These are phyloP conservation scores for Amanita pseudoporphyria DNA, from an alignment of 768 basidiomycete species.

Conservation along the genomic window DNA sequence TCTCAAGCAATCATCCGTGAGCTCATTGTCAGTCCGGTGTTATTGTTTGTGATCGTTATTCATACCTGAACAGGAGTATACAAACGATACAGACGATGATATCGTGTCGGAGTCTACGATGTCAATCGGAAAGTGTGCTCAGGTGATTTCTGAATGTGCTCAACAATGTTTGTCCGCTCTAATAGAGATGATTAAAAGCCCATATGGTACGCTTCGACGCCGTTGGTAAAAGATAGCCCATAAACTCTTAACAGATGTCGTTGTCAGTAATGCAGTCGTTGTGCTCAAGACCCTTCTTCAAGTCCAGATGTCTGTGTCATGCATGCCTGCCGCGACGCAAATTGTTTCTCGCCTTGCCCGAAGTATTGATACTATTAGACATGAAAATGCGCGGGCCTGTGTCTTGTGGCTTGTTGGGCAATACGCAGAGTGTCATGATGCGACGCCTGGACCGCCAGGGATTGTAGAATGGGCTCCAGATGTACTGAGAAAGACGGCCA, in stretches of 20 bases:
- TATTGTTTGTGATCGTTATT: background rate
- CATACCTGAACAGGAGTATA: constrained; percentile 50
- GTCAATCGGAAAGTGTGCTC: constrained; percentile 72
- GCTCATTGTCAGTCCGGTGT: constrained; percentile 56
- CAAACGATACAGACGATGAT: constrained; percentile 64
- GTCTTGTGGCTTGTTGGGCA: constrained; percentile 93
- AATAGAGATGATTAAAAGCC: constrained; percentile 71
- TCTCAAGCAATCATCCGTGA: constrained; percentile 69
- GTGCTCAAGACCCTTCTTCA: constrained; percentile 84
- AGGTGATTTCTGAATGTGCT: constrained; percentile 54
- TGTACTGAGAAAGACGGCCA: constrained; percentile 70
- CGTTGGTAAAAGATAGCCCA: background rate
- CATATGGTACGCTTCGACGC: constrained; percentile 44
- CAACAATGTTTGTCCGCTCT: constrained; percentile 68
- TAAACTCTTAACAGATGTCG: constrained; percentile 39
- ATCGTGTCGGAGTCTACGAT: constrained; percentile 66
- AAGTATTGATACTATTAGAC: constrained; percentile 69
- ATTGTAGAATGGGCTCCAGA: constrained; percentile 82
- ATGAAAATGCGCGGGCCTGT: constrained; percentile 76
- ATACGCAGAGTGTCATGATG: constrained; percentile 43
- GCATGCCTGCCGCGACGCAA: constrained; percentile 24
- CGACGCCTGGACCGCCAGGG: constrained; percentile 35
- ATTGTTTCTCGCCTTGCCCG: constrained; percentile 70
- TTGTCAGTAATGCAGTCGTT: constrained; percentile 74
- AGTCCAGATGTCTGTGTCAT: constrained; percentile 34